Percentiles rank a stretch among this genome's conserved stretches.
Evolutionary conservation across 805 yeast species (phyloP).

Genomic region (Jamesozyma spencerorum): DNA sequence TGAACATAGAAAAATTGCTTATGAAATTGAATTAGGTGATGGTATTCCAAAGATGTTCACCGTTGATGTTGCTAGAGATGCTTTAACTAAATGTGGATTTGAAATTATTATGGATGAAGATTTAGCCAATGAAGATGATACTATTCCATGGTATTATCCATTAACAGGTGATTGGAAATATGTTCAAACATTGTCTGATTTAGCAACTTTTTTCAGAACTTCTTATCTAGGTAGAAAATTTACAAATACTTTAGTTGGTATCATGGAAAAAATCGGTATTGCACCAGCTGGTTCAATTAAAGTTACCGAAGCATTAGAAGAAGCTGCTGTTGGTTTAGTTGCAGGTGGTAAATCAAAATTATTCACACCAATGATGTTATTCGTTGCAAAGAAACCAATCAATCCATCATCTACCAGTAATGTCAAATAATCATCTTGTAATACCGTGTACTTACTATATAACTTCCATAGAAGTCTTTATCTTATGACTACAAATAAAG

Average conservation of each 20-base stretch:
- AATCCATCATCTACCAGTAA: constrained; percentile 7
- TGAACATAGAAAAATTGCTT: constrained; percentile 88
- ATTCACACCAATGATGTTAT: constrained; percentile 97
- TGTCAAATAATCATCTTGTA: too few species aligned
- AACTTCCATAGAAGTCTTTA: too few species aligned
- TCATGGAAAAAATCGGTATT: constrained; percentile 74
- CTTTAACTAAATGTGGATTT: constrained; percentile 81
- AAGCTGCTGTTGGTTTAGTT: constrained; percentile 92
- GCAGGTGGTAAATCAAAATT: constrained; percentile 84
- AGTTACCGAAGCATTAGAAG: constrained; percentile 89
- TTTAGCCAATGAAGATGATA: constrained; percentile 73
- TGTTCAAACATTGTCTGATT: constrained; percentile 68
- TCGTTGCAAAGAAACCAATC: constrained; percentile 75
- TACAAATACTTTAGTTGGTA: constrained; percentile 70
- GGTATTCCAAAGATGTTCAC: constrained; percentile 97
- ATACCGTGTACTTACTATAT: too few species aligned
- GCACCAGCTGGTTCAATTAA: constrained; percentile 90
- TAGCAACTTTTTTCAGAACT: constrained; percentile 81
- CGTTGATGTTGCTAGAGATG: constrained; percentile 77
- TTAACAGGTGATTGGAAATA: constrained; percentile 88
- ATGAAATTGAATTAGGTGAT: constrained; percentile 96
- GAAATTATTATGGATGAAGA: constrained; percentile 67
- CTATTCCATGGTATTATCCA: constrained; percentile 96
- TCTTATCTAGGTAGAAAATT: constrained; percentile 75
- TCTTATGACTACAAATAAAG: too few species aligned